Evolutionary conservation across 352 stramenopile species (phyloP).

Genomic region (Aphanomyces euteiches): DNA sequence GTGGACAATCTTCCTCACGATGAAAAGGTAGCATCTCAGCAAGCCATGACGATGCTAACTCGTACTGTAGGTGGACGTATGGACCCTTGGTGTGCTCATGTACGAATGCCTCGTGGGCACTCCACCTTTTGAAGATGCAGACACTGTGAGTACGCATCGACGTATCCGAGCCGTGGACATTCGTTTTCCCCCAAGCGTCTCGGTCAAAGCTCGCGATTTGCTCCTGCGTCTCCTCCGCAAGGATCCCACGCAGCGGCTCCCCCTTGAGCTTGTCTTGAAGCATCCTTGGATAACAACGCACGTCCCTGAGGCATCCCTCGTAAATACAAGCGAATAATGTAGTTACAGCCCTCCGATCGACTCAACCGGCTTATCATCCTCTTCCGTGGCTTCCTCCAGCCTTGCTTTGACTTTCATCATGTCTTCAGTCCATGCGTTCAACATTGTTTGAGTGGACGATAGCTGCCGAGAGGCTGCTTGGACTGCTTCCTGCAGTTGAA

Average conservation of each 20-base stretch:
- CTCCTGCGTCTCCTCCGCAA: slow-evolving; percentile 94
- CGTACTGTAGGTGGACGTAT: slow-evolving; percentile 96
- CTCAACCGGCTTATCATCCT: too few relatives aligned
- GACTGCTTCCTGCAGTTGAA: too few relatives aligned
- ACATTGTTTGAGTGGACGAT: too few relatives aligned
- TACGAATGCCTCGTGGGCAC: slow-evolving; percentile 97
- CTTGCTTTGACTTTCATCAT: too few relatives aligned
- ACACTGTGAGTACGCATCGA: slow-evolving; percentile 93
- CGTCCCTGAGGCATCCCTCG: background rate
- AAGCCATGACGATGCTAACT: slow-evolving; percentile 53
- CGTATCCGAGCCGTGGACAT: slow-evolving; percentile 96
- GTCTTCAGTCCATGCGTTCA: too few relatives aligned
- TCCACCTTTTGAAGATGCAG: slow-evolving; percentile 97
- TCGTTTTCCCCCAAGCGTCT: slow-evolving; percentile 91
- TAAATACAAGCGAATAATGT: background rate
- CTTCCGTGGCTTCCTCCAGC: too few relatives aligned
- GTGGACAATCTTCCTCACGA: slow-evolving; percentile 97
- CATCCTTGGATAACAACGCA: slow-evolving; percentile 92
- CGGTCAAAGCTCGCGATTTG: slow-evolving; percentile 89
- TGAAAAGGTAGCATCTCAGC: slow-evolving; percentile 59
- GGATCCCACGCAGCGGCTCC: slow-evolving; percentile 91
- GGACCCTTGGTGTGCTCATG: slow-evolving; percentile 97
- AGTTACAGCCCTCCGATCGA: too few relatives aligned
- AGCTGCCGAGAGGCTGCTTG: too few relatives aligned
- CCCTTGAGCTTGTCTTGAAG: slow-evolving; percentile 88